These are phyloP conservation scores for Asterella californica DNA, from an alignment of 225 moss, liverwort and hornwort species.

Conservation along the genomic window DNA sequence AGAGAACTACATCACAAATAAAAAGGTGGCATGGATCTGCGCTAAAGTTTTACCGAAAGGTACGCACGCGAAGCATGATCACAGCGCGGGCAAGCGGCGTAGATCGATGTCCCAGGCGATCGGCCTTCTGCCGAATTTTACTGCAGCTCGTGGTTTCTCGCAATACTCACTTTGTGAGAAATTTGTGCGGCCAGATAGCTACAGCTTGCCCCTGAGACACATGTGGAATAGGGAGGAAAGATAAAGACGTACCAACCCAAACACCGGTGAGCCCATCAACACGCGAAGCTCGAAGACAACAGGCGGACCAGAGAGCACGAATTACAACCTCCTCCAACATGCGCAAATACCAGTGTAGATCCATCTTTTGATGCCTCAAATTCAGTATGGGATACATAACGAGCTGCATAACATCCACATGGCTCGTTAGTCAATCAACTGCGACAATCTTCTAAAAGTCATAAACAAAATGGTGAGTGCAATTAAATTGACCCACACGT, in stretches of 20 bases:
- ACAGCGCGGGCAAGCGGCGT: too few species aligned
- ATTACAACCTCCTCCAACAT: slow-evolving; percentile 80
- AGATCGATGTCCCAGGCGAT: too few species aligned
- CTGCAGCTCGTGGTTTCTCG: too few species aligned
- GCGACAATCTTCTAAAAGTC: not conserved
- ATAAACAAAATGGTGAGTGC: slow-evolving; percentile 4
- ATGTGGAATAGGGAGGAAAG: not conserved
- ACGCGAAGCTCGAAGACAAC: slow-evolving; percentile 59
- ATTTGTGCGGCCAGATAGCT: not conserved
- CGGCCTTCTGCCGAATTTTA: not conserved
- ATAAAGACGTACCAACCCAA: slow-evolving; percentile 55
- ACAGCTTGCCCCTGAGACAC: not conserved
- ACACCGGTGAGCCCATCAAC: slow-evolving; percentile 81
- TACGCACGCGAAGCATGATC: too few species aligned
- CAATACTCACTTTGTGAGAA: not conserved
- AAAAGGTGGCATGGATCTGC: not conserved
- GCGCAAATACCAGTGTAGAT: slow-evolving; percentile 87
- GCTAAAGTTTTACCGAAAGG: too few species aligned
- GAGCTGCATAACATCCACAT: slow-evolving; percentile 41
- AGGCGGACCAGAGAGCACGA: slow-evolving; percentile 55
- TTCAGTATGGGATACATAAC: slow-evolving; percentile 86
- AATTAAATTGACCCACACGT: too few species aligned
- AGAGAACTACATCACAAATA: too few species aligned
- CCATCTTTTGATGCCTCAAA: slow-evolving; percentile 60
- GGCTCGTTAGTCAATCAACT: not conserved